Conservation (phyloP, 83 land plant genomes). For the Picea mariana region DNA sequence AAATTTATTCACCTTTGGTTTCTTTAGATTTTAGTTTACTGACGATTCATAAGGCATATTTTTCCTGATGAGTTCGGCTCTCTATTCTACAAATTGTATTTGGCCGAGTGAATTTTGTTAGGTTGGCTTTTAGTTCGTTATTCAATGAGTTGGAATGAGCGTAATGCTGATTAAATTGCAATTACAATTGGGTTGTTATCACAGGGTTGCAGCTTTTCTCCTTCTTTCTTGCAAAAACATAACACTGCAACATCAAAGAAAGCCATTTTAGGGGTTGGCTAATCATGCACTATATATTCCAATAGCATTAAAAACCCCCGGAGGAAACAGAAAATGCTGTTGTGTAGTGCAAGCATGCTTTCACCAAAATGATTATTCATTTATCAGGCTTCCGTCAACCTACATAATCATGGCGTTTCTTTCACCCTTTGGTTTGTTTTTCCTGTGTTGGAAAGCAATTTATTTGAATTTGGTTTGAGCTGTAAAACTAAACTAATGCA, state of each 20-base stretch:
- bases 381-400: neutral
- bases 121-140: neutral
- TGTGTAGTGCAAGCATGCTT: too few relatives aligned
- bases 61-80: neutral
- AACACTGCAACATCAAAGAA: too few relatives aligned
- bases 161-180: neutral
- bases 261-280: too few relatives aligned
- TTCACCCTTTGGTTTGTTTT: neutral
- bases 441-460: neutral
- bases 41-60: neutral
- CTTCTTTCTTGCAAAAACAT: too few relatives aligned
- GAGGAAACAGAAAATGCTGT: too few relatives aligned
- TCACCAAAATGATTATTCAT: too few relatives aligned
- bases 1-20: too few relatives aligned
- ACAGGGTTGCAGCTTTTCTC: neutral
- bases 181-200: neutral
- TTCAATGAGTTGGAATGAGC: neutral
- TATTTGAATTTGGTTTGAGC: neutral
- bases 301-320: too few relatives aligned
- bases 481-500: neutral
- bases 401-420: neutral
- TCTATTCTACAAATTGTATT: neutral
- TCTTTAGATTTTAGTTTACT: neutral
- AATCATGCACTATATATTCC: too few relatives aligned
- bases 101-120: neutral